Base-by-base conservation (phyloP, 2,329 filamentous ascomycete species). In the Amesomyces nigricolor region DNA sequence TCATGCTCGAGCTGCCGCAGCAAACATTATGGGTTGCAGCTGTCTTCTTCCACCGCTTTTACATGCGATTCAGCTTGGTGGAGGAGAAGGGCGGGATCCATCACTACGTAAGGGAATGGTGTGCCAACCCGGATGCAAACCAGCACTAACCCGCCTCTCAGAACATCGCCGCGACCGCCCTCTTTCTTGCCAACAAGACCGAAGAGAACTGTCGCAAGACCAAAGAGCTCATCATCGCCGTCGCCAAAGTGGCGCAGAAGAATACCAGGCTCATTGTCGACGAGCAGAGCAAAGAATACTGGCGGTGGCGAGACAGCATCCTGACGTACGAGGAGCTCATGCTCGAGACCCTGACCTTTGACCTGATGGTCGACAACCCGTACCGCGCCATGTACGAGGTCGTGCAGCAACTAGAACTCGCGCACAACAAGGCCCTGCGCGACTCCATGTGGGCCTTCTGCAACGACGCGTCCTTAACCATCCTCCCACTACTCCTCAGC, bases 121-220 rank as follows among this genome's bases (percentile, higher is more conserved):
- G 29, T 11, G 13, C 30, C 38, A 22, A 22, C 42, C 11, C 6
- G 2, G 39, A 13, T 14, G 13, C 37, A 8, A 35, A 35, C 9
- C 32, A 9, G 19, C 9, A 8, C 19, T 53, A 30, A 47, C 45
- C 19, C 22, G 22, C 19, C 29, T 37, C 14, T n/a, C 66, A 87
- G 84, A 86, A 86, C 65, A 89, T 95, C 57, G 94, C 91, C 10
- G 94, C 91, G 0, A 96, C 91, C 0, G 83, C 91, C 1, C 78
- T 99, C 2, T 99, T 97, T 64, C 80, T 99, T 9, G 92, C 94
- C 8, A 96, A 95, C 63, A 99, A 99, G 71, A 92, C 95, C 17
- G 92, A 99, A 68, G 94, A 99, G 69, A 96, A 95, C 68, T 95
- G 91, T 67, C 86, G 92, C 47, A 96, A 96, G 72, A 96, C 96